Conservation (phyloP, 495 filamentous ascomycete species). For the Friedmanniomyces endolithicus region DNA sequence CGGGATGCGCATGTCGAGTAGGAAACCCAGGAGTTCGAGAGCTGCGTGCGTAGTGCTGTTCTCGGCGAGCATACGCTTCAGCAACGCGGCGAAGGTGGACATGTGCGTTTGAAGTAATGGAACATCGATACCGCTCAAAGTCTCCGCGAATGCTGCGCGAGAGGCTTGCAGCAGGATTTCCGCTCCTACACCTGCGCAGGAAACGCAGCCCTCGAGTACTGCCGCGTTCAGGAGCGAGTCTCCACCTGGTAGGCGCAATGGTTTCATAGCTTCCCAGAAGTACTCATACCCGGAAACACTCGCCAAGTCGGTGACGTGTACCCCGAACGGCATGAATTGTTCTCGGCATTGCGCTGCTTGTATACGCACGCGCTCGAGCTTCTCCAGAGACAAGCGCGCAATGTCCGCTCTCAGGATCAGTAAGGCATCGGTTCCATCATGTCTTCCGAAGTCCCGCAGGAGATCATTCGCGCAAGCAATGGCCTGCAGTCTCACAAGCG, state of each 20-base stretch:
- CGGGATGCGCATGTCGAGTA: slow-evolving; percentile 48
- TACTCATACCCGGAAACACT: slow-evolving; percentile 28
- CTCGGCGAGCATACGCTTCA: slow-evolving; percentile 42
- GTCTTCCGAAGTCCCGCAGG: neutral
- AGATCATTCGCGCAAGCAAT: slow-evolving; percentile 42
- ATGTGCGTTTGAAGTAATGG: slow-evolving; percentile 29
- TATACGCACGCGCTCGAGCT: slow-evolving; percentile 72
- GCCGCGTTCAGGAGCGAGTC: slow-evolving; percentile 9
- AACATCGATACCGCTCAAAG: slow-evolving; percentile 7
- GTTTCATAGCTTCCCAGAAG: slow-evolving; percentile 19
- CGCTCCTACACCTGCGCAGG: slow-evolving; percentile 67
- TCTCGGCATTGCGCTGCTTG: slow-evolving; percentile 42
- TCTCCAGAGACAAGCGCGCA: slow-evolving; percentile 65
- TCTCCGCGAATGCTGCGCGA: slow-evolving; percentile 50
- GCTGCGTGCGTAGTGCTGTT: slow-evolving; percentile 40
- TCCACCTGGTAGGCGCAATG: neutral
- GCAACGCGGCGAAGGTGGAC: slow-evolving; percentile 32
- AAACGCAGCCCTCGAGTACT: slow-evolving; percentile 63
- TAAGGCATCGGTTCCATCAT: neutral
- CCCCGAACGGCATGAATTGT: neutral
- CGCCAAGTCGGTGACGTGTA: slow-evolving; percentile 3
- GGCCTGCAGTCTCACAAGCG: slow-evolving; percentile 65
- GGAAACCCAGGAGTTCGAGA: slow-evolving; percentile 60
- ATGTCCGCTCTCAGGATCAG: slow-evolving; percentile 32
- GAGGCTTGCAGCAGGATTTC: slow-evolving; percentile 67